Evolutionary conservation across 2,329 filamentous ascomycete species (phyloP).

Genomic region (Stemphylium beticola): DNA sequence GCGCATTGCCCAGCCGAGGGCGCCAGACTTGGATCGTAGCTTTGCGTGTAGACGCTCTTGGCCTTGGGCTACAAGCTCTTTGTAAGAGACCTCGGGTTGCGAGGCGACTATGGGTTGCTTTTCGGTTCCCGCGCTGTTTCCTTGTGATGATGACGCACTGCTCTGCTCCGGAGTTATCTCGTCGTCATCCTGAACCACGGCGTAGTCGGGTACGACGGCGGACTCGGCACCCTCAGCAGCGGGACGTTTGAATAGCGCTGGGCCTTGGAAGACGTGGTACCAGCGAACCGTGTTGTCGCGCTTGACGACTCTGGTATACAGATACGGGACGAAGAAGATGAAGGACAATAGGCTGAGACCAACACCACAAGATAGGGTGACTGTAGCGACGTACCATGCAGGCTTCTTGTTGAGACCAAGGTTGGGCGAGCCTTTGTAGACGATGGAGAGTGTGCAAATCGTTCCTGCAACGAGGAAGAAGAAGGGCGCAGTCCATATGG

Average conservation of each 20-base stretch:
- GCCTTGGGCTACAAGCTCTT: constrained; percentile 65
- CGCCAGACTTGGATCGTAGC: constrained; percentile 67
- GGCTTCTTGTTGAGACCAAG: constrained; percentile 71
- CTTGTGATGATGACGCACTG: no score
- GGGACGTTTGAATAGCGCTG: constrained; percentile 63
- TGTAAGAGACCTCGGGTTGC: constrained; percentile 62
- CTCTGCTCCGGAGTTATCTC: constrained; percentile 36
- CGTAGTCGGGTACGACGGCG: constrained; percentile 74
- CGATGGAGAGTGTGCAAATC: constrained; percentile 76
- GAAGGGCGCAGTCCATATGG: constrained; percentile 74
- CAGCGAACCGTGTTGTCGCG: constrained; percentile 69
- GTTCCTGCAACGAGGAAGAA: constrained; percentile 80
- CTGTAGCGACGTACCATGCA: constrained; percentile 68
- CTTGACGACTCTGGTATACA: constrained; percentile 71
- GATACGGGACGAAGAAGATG: constrained; percentile 76
- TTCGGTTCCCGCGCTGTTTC: constrained; percentile 36
- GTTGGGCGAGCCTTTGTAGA: constrained; percentile 79
- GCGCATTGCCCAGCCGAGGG: constrained; percentile 84
- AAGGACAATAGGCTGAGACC: constrained; percentile 66
- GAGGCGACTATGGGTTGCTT: constrained; percentile 50
- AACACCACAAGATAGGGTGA: constrained; percentile 68
- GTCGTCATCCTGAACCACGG: constrained; percentile 72
- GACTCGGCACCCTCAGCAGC: constrained; percentile 59
- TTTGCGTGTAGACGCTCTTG: constrained; percentile 66
- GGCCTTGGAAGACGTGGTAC: constrained; percentile 68